A percentile compares a stretch with the other conserved stretches of the same genome.
Evolutionary conservation across 257 asterid genomes (phyloP).

Genomic region (Eustoma russellianum): DNA sequence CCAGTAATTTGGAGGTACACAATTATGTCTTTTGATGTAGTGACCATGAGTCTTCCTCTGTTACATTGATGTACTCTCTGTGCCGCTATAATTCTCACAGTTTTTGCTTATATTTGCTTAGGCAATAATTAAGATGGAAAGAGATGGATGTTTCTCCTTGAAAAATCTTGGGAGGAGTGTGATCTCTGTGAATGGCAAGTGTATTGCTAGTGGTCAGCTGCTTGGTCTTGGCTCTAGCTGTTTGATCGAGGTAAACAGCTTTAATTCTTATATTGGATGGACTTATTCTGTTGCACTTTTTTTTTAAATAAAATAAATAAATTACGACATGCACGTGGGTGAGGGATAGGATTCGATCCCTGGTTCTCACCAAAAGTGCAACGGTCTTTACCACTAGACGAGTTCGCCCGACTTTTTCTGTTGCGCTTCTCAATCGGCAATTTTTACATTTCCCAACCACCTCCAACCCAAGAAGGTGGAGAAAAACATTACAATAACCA

Average conservation of each 20-base stretch:
- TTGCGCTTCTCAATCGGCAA: not conserved
- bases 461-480: too few species aligned
- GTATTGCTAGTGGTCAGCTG: constrained; percentile 58
- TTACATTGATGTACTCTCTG: not conserved
- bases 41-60: not conserved
- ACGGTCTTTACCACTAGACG: not conserved
- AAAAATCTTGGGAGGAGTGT: constrained; percentile 81
- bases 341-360: too few species aligned
- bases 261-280: not conserved
- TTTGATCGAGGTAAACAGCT: constrained; percentile 71
- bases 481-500: too few species aligned
- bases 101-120: constrained; percentile 14
- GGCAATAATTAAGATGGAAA: constrained; percentile 91
- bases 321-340: not conserved
- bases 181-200: constrained; percentile 62
- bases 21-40: too few species aligned
- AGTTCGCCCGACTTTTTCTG: not conserved
- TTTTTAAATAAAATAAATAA: not conserved
- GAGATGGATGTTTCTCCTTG: constrained; percentile 68
- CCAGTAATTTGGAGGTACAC: too few species aligned
- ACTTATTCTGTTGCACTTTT: not conserved
- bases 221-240: constrained; percentile 59
- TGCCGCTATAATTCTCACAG: not conserved
- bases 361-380: not conserved
- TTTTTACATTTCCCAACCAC: not conserved